phyloP scores from a whole-genome alignment of 371 early-diverging fungal species.

The Mucor mucedo region DNA sequence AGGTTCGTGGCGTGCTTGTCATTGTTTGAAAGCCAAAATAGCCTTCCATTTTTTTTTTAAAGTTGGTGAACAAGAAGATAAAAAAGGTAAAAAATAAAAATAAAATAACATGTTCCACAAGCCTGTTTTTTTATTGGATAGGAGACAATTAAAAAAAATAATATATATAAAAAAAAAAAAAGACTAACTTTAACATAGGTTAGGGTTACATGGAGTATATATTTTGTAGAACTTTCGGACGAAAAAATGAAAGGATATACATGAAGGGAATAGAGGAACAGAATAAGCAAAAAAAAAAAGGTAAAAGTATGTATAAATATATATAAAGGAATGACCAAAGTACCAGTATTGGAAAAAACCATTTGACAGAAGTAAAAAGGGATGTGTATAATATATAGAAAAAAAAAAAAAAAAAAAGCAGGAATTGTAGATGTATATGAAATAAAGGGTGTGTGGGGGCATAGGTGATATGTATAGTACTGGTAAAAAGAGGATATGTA shows the following conservation, averaged over 20 bases:
- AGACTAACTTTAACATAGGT: neutral
- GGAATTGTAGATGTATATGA: neutral
- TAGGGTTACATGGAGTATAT: neutral
- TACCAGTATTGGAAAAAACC: constrained; percentile 15
- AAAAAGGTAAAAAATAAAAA: constrained; percentile 1
- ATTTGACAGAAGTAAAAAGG: too few relatives aligned
- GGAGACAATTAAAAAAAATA: neutral
- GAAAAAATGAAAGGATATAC: neutral
- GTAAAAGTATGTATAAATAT: neutral
- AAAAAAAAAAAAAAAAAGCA: neutral
- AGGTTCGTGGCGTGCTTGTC: constrained; percentile 41
- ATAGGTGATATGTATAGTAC: neutral
- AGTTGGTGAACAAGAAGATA: too few relatives aligned
- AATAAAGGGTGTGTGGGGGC: neutral
- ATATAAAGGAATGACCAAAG: constrained; percentile 7
- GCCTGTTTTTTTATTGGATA: constrained; percentile 2
- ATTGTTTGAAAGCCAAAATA: constrained; percentile 42
- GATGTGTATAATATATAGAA: neutral
- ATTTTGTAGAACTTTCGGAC: constrained; percentile 5
- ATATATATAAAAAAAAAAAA: neutral
- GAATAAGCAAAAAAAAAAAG: neutral
- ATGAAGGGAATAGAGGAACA: constrained; percentile 3
- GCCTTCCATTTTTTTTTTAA: constrained; percentile 8
- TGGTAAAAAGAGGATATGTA: neutral
- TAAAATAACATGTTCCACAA: constrained; percentile 3